Conservation (phyloP, 1,284 basidiomycete species). For the Chondrostereum purpureum region DNA sequence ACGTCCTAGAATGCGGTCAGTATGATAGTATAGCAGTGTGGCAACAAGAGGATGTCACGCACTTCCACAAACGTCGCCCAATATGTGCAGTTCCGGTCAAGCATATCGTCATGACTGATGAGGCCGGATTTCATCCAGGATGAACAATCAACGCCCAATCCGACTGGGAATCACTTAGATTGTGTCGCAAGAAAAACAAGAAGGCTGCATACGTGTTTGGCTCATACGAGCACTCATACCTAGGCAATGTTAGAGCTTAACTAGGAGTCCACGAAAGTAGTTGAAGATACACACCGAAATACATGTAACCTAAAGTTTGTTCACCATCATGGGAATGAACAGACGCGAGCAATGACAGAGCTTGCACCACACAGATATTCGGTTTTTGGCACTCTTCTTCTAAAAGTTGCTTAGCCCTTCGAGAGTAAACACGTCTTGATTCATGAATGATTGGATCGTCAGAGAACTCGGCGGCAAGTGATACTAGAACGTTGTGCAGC, state of each 20-base stretch:
- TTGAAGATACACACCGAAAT: slow-evolving; percentile 37
- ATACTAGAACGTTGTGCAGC: slow-evolving; percentile 61
- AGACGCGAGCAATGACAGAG: slow-evolving; percentile 47
- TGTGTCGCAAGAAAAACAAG: slow-evolving; percentile 6
- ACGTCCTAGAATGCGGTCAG: slow-evolving; percentile 34
- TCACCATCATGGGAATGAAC: slow-evolving; percentile 52
- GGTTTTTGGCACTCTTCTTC: slow-evolving; percentile 54
- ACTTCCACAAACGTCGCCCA: slow-evolving; percentile 37
- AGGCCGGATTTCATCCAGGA: slow-evolving; percentile 46
- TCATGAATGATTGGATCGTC: slow-evolving; percentile 46
- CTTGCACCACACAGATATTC: slow-evolving; percentile 52
- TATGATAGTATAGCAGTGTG: neutral
- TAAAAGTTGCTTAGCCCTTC: slow-evolving; percentile 47
- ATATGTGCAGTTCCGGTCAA: slow-evolving; percentile 44
- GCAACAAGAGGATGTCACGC: slow-evolving; percentile 4
- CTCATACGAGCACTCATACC: slow-evolving; percentile 31
- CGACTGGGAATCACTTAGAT: slow-evolving; percentile 30
- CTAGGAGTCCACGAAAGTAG: too few relatives aligned
- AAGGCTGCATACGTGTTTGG: slow-evolving; percentile 18
- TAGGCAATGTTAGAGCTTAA: too few relatives aligned
- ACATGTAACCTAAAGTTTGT: slow-evolving; percentile 51
- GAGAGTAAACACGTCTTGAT: slow-evolving; percentile 33
- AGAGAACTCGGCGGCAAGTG: slow-evolving; percentile 52
- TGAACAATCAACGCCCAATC: slow-evolving; percentile 50
- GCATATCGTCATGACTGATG: slow-evolving; percentile 42